Evolutionary conservation across 2,329 filamentous ascomycete species (phyloP), one percentile per base, ranked within the genome.

Genomic region (Penicillium expansum): DNA sequence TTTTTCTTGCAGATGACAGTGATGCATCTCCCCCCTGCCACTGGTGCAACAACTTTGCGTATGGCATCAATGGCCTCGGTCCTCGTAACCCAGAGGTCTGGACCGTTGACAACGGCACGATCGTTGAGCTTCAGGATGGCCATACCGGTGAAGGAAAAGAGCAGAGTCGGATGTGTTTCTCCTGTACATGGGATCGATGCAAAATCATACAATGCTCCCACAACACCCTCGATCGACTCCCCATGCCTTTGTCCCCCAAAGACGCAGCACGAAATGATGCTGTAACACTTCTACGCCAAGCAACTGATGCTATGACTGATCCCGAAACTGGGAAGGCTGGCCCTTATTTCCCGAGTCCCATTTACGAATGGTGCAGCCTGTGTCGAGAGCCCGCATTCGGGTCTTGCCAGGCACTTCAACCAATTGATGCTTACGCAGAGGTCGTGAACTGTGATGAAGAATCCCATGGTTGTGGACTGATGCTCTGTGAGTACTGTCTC

Each of bases 11-110:
- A 33, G 62, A 72, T 56, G 60, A 67, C 5, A 60, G 47, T 4
- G 52, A 66, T 13, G 56, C 55, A 13, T 57, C 52, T 1, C 44
- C 59, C 1, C 63, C 69, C 1, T 80, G 78, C 59, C 62, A 76
- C 57, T 80, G 76, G 70, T 80, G 77, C 58, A 52, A 61, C 3
- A 64, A 76, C 14, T 70, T 74, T 13, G 50, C 64, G 0, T 80
- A 78, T 44, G 72, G 74, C 1, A 67, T 80, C 9, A 53, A 75
- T 0, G 78, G 79, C 1, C 65, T 74, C 3, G 74, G 71, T 2
- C 65, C 69, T 49, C 60, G 69, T 32, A 44, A 41, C 35, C 69
- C 76, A 0, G 65, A 74, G 44, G 70, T 77, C 2, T 66, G 75
- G 4, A 61, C 69, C 16, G 74, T 72, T 33, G 18, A n/a, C 7